Evolutionary conservation across 140 eudicot species (phyloP).

Genomic region (Cichorium intybus): DNA sequence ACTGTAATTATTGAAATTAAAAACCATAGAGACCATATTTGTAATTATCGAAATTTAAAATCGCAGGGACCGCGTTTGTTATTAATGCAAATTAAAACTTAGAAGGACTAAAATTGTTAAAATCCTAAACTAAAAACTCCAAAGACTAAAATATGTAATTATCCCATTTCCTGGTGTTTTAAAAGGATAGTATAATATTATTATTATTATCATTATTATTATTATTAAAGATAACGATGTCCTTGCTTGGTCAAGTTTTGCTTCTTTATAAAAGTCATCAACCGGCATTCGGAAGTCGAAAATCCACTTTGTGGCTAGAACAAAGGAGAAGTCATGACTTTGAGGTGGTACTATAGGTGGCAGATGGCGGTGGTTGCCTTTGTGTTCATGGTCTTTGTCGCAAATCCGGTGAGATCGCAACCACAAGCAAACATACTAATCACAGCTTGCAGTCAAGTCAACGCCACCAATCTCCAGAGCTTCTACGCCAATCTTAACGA

Average conservation of each 20-base stretch:
- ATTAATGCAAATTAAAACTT: too few relatives aligned
- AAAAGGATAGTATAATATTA: not conserved
- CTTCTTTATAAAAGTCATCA: conserved; percentile 18
- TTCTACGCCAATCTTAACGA: conserved; percentile 54
- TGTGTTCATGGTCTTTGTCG: conserved; percentile 3
- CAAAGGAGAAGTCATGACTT: conserved; percentile 15
- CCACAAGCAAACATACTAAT: conserved; percentile 47
- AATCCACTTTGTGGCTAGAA: conserved; percentile 1
- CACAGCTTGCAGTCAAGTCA: conserved; percentile 56
- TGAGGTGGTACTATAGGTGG: conserved; percentile 13
- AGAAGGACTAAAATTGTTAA: too few relatives aligned
- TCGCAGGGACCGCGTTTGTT: too few relatives aligned
- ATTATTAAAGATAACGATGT: not conserved
- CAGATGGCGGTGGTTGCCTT: conserved; percentile 23
- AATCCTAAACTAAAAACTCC: too few relatives aligned
- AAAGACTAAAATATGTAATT: too few relatives aligned
- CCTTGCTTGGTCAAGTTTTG: conserved; percentile 6
- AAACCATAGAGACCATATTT: too few relatives aligned
- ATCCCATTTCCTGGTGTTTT: too few relatives aligned
- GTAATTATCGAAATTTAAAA: too few relatives aligned
- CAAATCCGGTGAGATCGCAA: conserved; percentile 30
- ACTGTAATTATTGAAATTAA: too few relatives aligned
- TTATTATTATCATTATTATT: not conserved
- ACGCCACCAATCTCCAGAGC: conserved; percentile 36
- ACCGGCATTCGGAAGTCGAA: not conserved